phyloP scores from a whole-genome alignment of 2,329 filamentous ascomycete species.

The Mariannaea elegans region DNA sequence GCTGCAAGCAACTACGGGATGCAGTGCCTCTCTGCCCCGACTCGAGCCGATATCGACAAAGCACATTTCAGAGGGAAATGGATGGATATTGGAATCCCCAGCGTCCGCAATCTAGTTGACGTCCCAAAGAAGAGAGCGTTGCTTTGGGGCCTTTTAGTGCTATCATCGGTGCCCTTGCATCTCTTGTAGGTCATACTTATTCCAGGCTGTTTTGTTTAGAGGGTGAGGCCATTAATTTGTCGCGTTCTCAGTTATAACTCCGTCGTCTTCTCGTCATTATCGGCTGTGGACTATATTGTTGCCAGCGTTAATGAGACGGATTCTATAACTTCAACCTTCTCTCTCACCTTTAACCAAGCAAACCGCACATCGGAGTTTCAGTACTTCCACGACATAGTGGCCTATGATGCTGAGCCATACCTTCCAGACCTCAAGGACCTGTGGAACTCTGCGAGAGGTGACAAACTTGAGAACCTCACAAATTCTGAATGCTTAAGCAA shows the following conservation, averaged over 20 bases:
- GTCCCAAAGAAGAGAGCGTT: conserved; percentile 3
- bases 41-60: conserved; percentile 40
- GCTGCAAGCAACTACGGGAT: conserved; percentile 46
- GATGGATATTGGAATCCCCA: conserved; percentile 33
- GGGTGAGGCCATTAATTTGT: not conserved
- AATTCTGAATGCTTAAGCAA: conserved; percentile 10
- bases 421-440: not conserved
- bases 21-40: conserved; percentile 46
- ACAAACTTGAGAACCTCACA: conserved; percentile 9
- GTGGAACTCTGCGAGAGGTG: not conserved
- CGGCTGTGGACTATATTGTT: conserved; percentile 7
- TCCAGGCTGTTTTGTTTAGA: too few relatives aligned
- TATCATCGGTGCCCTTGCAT: conserved; percentile 14
- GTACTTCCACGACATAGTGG: not conserved
- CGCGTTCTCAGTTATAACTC: conserved; percentile 10
- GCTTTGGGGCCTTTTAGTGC: conserved; percentile 7
- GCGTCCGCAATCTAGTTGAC: conserved; percentile 18
- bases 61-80: conserved; percentile 19
- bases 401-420: not conserved
- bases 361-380: not conserved
- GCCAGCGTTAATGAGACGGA: not conserved
- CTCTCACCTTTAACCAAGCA: not conserved
- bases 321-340: not conserved
- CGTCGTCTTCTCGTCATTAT: conserved; percentile 14
- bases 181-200: conserved; percentile 8